Base-by-base conservation (phyloP, 768 basidiomycete species). In the Pleurotus ostreatus region DNA sequence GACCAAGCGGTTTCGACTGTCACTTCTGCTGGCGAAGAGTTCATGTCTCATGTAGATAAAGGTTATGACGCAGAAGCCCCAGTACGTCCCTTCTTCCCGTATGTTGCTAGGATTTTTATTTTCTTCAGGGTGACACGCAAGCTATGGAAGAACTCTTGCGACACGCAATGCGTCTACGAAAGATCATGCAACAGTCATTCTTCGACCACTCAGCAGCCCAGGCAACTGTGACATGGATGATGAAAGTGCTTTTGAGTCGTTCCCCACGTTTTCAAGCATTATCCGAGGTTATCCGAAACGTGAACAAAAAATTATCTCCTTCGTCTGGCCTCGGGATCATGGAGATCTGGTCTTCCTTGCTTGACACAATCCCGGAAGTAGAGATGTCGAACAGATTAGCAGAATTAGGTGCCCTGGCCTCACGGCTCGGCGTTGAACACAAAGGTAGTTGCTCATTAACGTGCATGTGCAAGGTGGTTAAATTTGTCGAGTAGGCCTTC, bases 301-400 rank as follows among this genome's bases (percentile, higher is more conserved):
- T 95, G 2, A 72, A 77, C 38, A 68, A 75, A 4, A 64, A 73
- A 2, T 74, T 89, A 13, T 80, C 80, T 2, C 77, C 85, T 13
- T 82, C 83, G 5, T 79, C 82, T n/a, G 94, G 95, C 3, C 74
- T 83, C 22, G 89, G 87, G 20, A 72, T 94, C 66, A 71, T 79
- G 16, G 76, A 85, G 18, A 81, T 96, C 37, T 96, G 93, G 93
- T 72, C 76, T 11, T 67, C 65, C 5, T 68, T 85, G 55, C 76
- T 69, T 34, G 30, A 34, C 30, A 34, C 30, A 11, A 34, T 34
- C 30, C 30, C 30, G 9, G 30, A 34, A 11, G 30, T 34, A 11
- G 30, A 11, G 9, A 34, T 34, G 30, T 8, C 11, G 30, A 34
- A 34, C 30, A 34, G 9, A 11, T 8, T 8, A 9, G 9, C 30